Evolutionary conservation across 768 basidiomycete genomes (phyloP), one percentile per base, ranked within the genome.

Genomic region (Kwoniella europaea): DNA sequence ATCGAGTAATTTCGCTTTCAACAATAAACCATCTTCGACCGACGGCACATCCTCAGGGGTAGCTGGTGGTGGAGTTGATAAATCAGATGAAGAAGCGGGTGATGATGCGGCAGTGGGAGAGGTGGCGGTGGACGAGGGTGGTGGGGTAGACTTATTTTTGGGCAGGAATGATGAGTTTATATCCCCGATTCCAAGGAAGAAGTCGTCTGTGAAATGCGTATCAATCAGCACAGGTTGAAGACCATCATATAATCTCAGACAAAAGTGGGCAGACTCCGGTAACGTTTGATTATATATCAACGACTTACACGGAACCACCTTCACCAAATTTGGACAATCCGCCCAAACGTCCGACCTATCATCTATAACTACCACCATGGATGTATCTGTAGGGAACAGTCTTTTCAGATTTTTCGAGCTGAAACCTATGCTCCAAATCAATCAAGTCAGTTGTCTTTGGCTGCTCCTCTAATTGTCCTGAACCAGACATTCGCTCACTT

Each of bases 341-440:
- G 94, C 92, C 97, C 97, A 99, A 42, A 99, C 96, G 80, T 99
- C 97, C 3, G 93, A 91, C 27, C 97, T 90, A 85, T 99, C 97
- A 84, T 99, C 97, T 69, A 99, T 98, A 76, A 99, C 92, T 75
- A 98, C 96, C 1, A 98, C 96, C 96, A 97, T 99, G 27, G 93
- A 94, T 50, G 92, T 94, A 84, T 98, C 96, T 67, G 92, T 94
- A 6, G 97, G 97, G 81, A 99, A 99, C 59, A 99, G 84, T 35
- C 97, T 87, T 81, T 93, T 90, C 24, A 99, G 84, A 79, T 90
- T 93, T 85, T 99, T 99, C 82, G 91, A 18, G 92, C 73, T 95
- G 74, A 95, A 86, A 83, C 92, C 93, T 94, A 69, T n/a, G 61
- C 42, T 29, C 5, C 5, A 10, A 54, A 10, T 62, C 55, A n/a